Percentiles rank a stretch among this genome's conserved stretches.
Conservation (phyloP, 1,139 yeast species). For the Kodamaea anthophila region DNA sequence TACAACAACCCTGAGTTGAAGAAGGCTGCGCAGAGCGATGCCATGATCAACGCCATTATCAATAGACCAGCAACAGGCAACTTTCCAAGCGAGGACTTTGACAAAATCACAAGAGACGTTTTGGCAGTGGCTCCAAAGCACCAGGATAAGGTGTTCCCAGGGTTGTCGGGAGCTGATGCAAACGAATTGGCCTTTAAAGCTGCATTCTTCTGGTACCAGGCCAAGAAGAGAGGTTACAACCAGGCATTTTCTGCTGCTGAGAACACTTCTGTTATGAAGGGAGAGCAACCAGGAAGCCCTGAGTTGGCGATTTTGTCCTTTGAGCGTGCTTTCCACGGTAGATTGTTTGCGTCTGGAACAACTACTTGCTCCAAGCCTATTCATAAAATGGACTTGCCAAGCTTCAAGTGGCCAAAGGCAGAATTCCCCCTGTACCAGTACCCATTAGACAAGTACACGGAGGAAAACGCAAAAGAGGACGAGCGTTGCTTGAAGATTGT, state of each 20-base stretch:
- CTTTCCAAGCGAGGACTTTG: conserved; percentile 62
- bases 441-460: conserved; percentile 56
- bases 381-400: conserved; percentile 79
- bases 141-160: conserved; percentile 65
- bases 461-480: conserved; percentile 59
- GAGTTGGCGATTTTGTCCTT: conserved; percentile 69
- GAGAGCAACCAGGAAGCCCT: conserved; percentile 69
- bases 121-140: conserved; percentile 68
- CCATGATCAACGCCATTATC: conserved; percentile 60
- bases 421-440: conserved; percentile 70
- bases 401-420: conserved; percentile 85
- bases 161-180: conserved; percentile 78
- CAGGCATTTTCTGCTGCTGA: conserved; percentile 55
- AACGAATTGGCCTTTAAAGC: conserved; percentile 83
- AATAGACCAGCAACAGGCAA: conserved; percentile 77
- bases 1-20: conserved; percentile 70
- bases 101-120: conserved; percentile 49
- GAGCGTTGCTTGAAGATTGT: conserved; percentile 56
- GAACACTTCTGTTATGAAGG: conserved; percentile 55
- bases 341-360: conserved; percentile 73
- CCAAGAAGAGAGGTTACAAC: conserved; percentile 49
- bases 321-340: conserved; percentile 74
- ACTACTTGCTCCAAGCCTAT: conserved; percentile 78
- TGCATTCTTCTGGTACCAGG: conserved; percentile 70
- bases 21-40: conserved; percentile 56